Base-by-base conservation (phyloP, 2,329 filamentous ascomycete genomes). In the Hirsutella thompsonii region DNA sequence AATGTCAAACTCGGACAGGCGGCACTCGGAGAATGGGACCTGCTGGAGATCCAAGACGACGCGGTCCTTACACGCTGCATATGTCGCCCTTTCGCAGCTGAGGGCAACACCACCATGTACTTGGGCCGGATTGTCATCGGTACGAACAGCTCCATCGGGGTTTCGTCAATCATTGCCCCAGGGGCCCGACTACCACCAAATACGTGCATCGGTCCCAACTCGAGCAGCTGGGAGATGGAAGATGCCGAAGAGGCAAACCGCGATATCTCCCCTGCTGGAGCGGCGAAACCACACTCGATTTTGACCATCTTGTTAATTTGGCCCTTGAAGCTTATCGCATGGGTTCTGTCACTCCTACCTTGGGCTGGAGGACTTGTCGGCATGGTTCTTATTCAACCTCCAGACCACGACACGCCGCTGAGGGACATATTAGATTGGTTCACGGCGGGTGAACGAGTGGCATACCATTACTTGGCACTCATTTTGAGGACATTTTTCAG, bases 51-150 rank as follows among this genome's bases (percentile, higher is more conserved):
- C 34, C 62, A 62, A 1, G 68, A 76, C 42, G 61, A 63, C 40
- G 69, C 63, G 3, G 58, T 59, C 6, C 58, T 76, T 3, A 66
- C 69, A 36, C 54, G 56, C 20, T 74, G 68, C 48, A 65, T 62
- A 33, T 61, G 67, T 37, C 63, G 72, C 9, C 70, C 72, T 0
- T 75, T 77, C 45, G 72, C 63, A 0, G 72, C 60, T 2, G 73
- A 76, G 53, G 57, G 62, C n/a, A 75, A 76, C 51, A 73, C 72
- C 0, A 66, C 66, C 1, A 76, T 77, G 71, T 73, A 73, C 42
- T 59, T 77, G 10, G 69, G 67, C 10, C 58, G 55, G 6, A 74
- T 76, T 45, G 53, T 52, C 9, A 64, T 76, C 39, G 72, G 71
- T 1, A 54, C 57, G 8, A 65, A 70, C 36, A 60, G 62, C 9